Percentiles rank a stretch among this genome's conserved stretches.
Conservation (phyloP, 169 alveolate species). For the Cyclospora cayetanensis region DNA sequence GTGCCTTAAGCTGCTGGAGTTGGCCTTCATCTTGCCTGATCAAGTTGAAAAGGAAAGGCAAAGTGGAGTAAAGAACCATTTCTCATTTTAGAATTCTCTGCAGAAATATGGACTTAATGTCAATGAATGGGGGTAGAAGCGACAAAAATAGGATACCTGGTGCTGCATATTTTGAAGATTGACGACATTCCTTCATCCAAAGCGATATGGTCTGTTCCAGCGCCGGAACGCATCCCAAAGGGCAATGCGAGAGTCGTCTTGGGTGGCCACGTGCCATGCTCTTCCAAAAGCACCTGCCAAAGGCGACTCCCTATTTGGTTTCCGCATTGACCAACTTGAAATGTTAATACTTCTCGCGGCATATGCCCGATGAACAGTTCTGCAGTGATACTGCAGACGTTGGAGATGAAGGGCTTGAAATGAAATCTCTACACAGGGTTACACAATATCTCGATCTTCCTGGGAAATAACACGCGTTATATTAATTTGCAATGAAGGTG, state of each 20-base stretch:
- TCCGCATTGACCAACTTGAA: slow-evolving; percentile 99
- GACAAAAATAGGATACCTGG: slow-evolving; percentile 24
- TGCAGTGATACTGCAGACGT: too few species aligned
- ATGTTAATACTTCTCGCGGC: slow-evolving; percentile 99
- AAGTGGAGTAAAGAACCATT: neutral
- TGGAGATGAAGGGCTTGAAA: too few species aligned
- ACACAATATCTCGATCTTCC: too few species aligned
- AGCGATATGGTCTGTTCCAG: neutral
- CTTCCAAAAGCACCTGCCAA: slow-evolving; percentile 98
- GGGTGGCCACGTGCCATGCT: slow-evolving; percentile 91
- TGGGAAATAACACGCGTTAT: too few species aligned
- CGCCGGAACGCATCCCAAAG: neutral
- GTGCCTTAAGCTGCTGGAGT: neutral
- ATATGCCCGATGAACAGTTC: too few species aligned
- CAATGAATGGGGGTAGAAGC: too few species aligned
- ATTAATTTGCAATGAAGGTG: too few species aligned
- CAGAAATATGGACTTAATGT: too few species aligned
- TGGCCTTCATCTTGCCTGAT: neutral
- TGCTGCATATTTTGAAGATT: neutral
- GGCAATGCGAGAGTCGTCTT: neutral
- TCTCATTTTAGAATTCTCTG: too few species aligned
- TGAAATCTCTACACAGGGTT: too few species aligned
- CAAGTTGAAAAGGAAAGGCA: neutral
- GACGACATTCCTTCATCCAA: slow-evolving; percentile 51
- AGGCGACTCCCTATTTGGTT: slow-evolving; percentile 99